These are phyloP conservation scores for Talaromyces wortmannii DNA, from an alignment of 495 filamentous ascomycete genomes.

Conservation along the genomic window DNA sequence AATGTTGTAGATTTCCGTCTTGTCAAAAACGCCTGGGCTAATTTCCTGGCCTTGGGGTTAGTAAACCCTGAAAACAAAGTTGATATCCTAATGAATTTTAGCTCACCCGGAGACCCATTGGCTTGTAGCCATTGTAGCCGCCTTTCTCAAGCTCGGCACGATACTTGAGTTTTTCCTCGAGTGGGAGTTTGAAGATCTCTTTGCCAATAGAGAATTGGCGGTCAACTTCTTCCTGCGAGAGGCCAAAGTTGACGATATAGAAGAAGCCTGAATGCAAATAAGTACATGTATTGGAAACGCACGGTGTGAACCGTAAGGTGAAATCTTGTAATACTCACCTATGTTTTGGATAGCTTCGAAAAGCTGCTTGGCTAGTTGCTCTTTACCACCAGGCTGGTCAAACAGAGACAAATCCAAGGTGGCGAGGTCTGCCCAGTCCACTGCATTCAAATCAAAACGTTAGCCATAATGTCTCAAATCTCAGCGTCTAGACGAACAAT, in stretches of 20 bases:
- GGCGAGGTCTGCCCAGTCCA: constrained; percentile 43
- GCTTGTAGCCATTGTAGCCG: constrained; percentile 29
- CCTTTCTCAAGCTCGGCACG: constrained; percentile 37
- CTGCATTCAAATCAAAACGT: constrained; percentile 3
- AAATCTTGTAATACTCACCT: constrained; percentile 10
- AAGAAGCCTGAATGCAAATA: constrained; percentile 30
- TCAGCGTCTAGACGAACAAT: constrained; percentile 15
- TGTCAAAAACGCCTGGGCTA: constrained; percentile 39
- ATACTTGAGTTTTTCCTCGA: constrained; percentile 50
- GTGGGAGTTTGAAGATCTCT: constrained; percentile 45
- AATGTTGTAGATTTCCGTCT: constrained; percentile 41
- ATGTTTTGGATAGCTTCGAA: constrained; percentile 33
- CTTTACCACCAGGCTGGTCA: constrained; percentile 40
- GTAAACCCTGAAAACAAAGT: not conserved
- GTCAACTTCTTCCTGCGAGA: constrained; percentile 46
- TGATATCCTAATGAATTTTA: constrained; percentile 3
- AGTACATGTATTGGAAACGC: not conserved
- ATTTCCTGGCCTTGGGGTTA: not conserved
- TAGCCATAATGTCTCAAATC: not conserved
- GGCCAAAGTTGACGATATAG: constrained; percentile 48
- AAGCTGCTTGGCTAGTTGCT: constrained; percentile 41
- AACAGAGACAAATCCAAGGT: constrained; percentile 44
- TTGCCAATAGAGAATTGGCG: constrained; percentile 50
- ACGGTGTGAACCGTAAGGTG: not conserved
- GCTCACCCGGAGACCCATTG: constrained; percentile 10